A percentile compares a stretch with the other conserved stretches of the same genome.
These are phyloP conservation scores for Collybia sp. DNA, from an alignment of 768 basidiomycete species.

Conservation along the genomic window DNA sequence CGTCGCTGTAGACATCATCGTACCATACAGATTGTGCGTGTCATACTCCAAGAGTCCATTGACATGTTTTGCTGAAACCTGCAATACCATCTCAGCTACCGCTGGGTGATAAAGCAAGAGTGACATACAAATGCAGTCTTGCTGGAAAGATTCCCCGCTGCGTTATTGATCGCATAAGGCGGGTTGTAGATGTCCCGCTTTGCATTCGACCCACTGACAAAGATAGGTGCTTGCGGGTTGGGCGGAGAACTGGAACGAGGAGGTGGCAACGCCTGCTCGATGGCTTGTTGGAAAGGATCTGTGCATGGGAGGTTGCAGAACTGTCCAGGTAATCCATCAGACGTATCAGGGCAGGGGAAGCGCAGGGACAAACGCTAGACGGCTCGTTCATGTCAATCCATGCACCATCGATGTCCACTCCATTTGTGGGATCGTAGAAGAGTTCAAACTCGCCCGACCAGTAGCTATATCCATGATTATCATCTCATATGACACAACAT, in stretches of 20 bases:
- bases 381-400: slow-evolving; percentile 83
- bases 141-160: slow-evolving; percentile 45
- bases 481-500: not conserved
- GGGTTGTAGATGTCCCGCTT: slow-evolving; percentile 41
- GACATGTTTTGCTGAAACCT: slow-evolving; percentile 45
- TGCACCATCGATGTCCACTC: slow-evolving; percentile 63
- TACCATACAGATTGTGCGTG: slow-evolving; percentile 64
- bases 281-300: slow-evolving; percentile 56
- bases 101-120: not conserved
- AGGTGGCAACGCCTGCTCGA: slow-evolving; percentile 49
- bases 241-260: slow-evolving; percentile 45
- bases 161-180: slow-evolving; percentile 57
- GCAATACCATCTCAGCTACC: not conserved
- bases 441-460: slow-evolving; percentile 59
- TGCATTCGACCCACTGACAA: slow-evolving; percentile 21
- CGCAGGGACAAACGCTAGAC: slow-evolving; percentile 40
- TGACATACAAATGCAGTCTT: slow-evolving; percentile 48
- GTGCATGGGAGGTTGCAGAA: slow-evolving; percentile 62
- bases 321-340: slow-evolving; percentile 20
- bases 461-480: slow-evolving; percentile 28
- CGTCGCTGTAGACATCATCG: slow-evolving; percentile 66
- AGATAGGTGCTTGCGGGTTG: slow-evolving; percentile 48
- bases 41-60: slow-evolving; percentile 60
- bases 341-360: not conserved
- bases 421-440: slow-evolving; percentile 49